phyloP scores from a whole-genome alignment of 1,139 yeast species.

The Pichia sp. region DNA sequence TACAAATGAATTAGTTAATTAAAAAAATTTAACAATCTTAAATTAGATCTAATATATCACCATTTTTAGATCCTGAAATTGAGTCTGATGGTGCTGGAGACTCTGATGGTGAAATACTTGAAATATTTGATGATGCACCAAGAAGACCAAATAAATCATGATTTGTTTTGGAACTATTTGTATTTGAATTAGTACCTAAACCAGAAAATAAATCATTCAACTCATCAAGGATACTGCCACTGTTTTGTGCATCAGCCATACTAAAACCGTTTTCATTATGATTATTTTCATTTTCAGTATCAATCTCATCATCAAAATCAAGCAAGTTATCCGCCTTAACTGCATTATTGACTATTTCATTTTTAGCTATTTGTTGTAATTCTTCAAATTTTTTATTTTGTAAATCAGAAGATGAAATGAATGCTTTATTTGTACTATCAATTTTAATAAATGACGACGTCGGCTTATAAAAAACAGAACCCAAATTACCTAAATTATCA shows the following conservation, averaged over 20 bases:
- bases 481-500: slow-evolving; percentile 73
- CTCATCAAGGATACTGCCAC: slow-evolving; percentile 49
- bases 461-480: slow-evolving; percentile 88
- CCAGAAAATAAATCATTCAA: slow-evolving; percentile 59
- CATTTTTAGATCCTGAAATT: slow-evolving; percentile 18
- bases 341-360: slow-evolving; percentile 60
- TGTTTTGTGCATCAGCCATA: slow-evolving; percentile 11
- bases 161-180: background rate
- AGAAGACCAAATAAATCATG: slow-evolving; percentile 4
- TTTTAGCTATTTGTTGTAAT: slow-evolving; percentile 68
- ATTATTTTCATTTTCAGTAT: slow-evolving; percentile 18
- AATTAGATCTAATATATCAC: slow-evolving; percentile 34
- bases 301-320: slow-evolving; percentile 70
- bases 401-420: slow-evolving; percentile 23
- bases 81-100: background rate
- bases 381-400: slow-evolving; percentile 52
- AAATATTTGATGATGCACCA: background rate
- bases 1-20: background rate
- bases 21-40: background rate
- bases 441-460: slow-evolving; percentile 56
- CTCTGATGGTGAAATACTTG: background rate
- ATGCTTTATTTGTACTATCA: slow-evolving; percentile 29
- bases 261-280: slow-evolving; percentile 1
- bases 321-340: slow-evolving; percentile 73
- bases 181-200: slow-evolving; percentile 16